phyloP scores from a whole-genome alignment of 2,329 filamentous ascomycete genomes.

The Phaeosphaeriaceae sp. region DNA sequence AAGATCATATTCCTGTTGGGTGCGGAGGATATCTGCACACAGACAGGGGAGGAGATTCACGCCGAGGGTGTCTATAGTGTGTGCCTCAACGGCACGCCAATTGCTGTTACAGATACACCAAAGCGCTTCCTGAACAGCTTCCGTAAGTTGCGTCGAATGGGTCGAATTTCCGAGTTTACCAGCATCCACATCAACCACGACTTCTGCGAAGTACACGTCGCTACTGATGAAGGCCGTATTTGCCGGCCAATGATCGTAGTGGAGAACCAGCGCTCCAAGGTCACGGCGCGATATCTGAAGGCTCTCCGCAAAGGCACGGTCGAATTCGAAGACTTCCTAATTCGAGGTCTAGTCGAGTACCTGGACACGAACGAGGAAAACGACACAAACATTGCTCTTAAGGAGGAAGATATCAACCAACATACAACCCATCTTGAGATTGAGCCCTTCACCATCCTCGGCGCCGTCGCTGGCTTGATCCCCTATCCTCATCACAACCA shows the following conservation, averaged over 20 bases:
- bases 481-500: conserved; percentile 99
- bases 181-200: conserved; percentile 96
- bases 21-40: conserved; percentile 78
- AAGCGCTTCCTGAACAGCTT: conserved; percentile 87
- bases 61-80: conserved; percentile 84
- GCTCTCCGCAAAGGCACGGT: conserved; percentile 82
- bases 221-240: conserved; percentile 95
- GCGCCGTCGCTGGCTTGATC: conserved; percentile 93
- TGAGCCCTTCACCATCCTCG: conserved; percentile 95
- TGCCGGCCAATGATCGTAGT: conserved; percentile 96
- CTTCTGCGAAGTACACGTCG: conserved; percentile 89
- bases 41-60: conserved; percentile 88
- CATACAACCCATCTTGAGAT: conserved; percentile 95
- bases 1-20: conserved; percentile 87
- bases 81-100: conserved; percentile 93
- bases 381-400: conserved; percentile 89
- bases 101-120: conserved; percentile 84
- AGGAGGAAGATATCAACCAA: conserved; percentile 81
- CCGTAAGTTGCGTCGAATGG: conserved; percentile 84
- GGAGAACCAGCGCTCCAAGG: conserved; percentile 82
- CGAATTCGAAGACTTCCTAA: conserved; percentile 93
- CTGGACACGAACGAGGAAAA: conserved; percentile 99
- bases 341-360: conserved; percentile 90
- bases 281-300: conserved; percentile 79
- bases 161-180: conserved; percentile 93